Evolutionary conservation across 805 yeast species (phyloP), one percentile per base, ranked within the genome.

Genomic region (Kuraishia hungarica): DNA sequence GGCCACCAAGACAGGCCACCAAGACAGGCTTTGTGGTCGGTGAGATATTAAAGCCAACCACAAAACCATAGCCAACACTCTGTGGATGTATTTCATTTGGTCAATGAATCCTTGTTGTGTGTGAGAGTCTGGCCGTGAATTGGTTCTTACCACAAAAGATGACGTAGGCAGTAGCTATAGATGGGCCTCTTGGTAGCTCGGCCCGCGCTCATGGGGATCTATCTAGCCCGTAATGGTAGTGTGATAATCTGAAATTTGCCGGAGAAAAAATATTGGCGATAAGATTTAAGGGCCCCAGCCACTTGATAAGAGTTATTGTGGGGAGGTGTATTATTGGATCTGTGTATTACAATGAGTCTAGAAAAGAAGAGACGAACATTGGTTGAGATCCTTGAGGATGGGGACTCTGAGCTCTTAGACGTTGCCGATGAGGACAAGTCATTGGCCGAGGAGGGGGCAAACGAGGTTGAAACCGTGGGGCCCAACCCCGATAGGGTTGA

Each of bases 401-500:
- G 43, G 43, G 43, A 35, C 17, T 35, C 43, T 3, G 43, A 35
- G 17, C 8, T 35, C 8, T 35, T 35, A 13, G 17, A 35, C 43
- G 43, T 35, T 3, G 43, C 43, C 43, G 43, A 35, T 13, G 17
- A 35, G 17, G 11, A 8, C 43, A 35, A 6, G 43, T 35, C 43
- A 10, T 17, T 35, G 43, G 43, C 43, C 17, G 43, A 35, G 43
- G 43, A 35, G 43, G 43, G 43, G 4, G n/a, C 43, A 15, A 4
- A 35, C n/a, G 17, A 35, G 43, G 43, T 35, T 10, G 43, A 35
- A 17, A 35, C n/a, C 3, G 43, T 8, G 43, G 43, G 43, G 43
- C 11, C 43, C 17, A 35, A 35, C n/a, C 43, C 62, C 1, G 67
- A 64, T 3, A 67, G 60, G 43, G 57, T 56, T 19, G 74, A 76